A percentile compares a stretch with the other conserved stretches of the same genome.
Conservation (phyloP, 345 rosid species). For the Brassica rapa region DNA sequence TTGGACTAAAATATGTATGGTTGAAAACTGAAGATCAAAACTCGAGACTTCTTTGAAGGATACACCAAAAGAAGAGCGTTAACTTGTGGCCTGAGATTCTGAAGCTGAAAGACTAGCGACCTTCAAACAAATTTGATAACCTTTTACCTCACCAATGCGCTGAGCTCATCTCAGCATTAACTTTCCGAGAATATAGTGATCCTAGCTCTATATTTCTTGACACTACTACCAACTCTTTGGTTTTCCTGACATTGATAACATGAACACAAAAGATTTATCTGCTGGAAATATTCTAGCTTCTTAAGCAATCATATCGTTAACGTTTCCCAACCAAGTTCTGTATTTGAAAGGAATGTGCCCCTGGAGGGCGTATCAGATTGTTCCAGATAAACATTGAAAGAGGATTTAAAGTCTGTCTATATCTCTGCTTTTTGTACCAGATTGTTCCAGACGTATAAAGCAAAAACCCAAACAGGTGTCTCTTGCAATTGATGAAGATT, state of each 20-base stretch:
- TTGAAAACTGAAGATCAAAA: constrained; percentile 42
- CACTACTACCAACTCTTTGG: constrained; percentile 79
- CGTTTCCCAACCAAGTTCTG: constrained; percentile 5
- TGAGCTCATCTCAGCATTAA: constrained; percentile 79
- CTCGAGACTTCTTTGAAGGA: constrained; percentile 72
- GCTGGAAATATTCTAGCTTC: constrained; percentile 51
- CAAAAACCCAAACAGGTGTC: constrained; percentile 94
- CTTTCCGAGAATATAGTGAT: constrained; percentile 78
- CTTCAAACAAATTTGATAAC: constrained; percentile 82
- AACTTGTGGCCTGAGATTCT: constrained; percentile 96
- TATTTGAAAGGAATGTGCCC: not conserved
- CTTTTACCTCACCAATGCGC: constrained; percentile 89
- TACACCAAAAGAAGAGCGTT: constrained; percentile 64
- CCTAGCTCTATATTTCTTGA: constrained; percentile 80
- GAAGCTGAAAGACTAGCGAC: constrained; percentile 97
- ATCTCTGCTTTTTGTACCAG: constrained; percentile 11
- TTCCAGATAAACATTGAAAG: constrained; percentile 52
- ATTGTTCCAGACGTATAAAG: constrained; percentile 84
- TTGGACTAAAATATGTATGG: not conserved
- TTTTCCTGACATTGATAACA: constrained; percentile 74
- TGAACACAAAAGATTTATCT: constrained; percentile 81
- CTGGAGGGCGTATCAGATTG: constrained; percentile 65
- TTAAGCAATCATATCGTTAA: not conserved
- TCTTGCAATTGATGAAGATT: constrained; percentile 78
- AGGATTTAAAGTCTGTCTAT: no score